These are phyloP conservation scores for Candolleomyces eurysporus DNA, from an alignment of 768 basidiomycete species.

Conservation along the genomic window DNA sequence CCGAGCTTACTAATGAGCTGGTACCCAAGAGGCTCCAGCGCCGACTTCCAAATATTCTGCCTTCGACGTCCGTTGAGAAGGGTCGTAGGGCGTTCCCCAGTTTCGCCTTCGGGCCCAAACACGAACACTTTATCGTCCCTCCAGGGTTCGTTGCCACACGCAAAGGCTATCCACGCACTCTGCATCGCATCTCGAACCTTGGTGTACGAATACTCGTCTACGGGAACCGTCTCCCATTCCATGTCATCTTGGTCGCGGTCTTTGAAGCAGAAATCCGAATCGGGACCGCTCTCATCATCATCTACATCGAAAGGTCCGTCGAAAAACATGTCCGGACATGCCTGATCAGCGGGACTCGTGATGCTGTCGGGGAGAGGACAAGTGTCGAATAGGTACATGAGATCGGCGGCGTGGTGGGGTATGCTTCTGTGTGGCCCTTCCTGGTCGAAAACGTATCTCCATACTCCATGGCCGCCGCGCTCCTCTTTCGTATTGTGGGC, in stretches of 20 bases:
- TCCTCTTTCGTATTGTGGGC: constrained; percentile 48
- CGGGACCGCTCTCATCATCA: constrained; percentile 13
- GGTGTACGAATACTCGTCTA: constrained; percentile 65
- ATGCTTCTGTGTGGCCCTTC: constrained; percentile 63
- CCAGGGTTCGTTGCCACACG: constrained; percentile 74
- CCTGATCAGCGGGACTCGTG: constrained; percentile 4
- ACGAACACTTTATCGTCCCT: constrained; percentile 67
- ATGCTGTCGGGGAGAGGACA: constrained; percentile 50
- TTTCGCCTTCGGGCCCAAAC: constrained; percentile 81
- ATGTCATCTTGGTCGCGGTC: constrained; percentile 15
- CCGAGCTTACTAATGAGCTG: constrained; percentile 71
- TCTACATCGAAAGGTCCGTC: constrained; percentile 32
- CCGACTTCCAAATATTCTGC: constrained; percentile 58
- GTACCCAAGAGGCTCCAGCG: constrained; percentile 66
- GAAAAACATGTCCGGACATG: constrained; percentile 17
- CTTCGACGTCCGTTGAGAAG: constrained; percentile 70
- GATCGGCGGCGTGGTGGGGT: constrained; percentile 69
- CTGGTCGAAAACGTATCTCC: constrained; percentile 83
- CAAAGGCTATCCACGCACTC: constrained; percentile 72
- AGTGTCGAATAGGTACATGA: constrained; percentile 79
- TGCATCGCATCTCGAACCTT: constrained; percentile 73
- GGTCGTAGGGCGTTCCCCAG: constrained; percentile 61
- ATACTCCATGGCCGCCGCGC: constrained; percentile 60
- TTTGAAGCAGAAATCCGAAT: constrained; percentile 1
- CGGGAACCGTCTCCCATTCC: constrained; percentile 55